Percentiles rank a stretch among this genome's conserved stretches.
Conservation (phyloP, 1,139 yeast species). For the Pichia sp. region DNA sequence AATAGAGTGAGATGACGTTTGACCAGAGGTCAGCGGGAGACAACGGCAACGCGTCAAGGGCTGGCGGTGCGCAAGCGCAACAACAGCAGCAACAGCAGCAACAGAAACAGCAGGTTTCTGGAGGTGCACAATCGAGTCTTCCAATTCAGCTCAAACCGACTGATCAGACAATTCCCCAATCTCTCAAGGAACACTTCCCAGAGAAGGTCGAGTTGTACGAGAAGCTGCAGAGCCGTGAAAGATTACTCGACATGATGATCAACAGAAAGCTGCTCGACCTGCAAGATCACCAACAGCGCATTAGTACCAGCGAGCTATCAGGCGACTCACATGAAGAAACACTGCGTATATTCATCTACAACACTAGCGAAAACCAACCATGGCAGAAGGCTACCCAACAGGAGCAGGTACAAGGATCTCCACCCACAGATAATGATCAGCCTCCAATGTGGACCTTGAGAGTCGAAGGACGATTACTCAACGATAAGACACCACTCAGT, state of each 20-base stretch:
- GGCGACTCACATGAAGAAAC: slow-evolving; percentile 48
- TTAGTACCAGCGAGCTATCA: slow-evolving; percentile 28
- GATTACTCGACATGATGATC: slow-evolving; percentile 71
- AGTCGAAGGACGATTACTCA: slow-evolving; percentile 76
- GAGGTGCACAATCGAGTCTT: slow-evolving; percentile 19
- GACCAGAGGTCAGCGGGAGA: not conserved
- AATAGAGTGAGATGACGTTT: not conserved
- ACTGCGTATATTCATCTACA: slow-evolving; percentile 77
- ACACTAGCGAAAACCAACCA: slow-evolving; percentile 79
- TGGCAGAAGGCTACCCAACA: slow-evolving; percentile 56
- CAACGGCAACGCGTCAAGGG: not conserved
- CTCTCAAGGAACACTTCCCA: slow-evolving; percentile 61
- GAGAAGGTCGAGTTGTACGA: slow-evolving; percentile 64
- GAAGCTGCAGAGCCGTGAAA: slow-evolving; percentile 71
- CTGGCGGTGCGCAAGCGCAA: slow-evolving; percentile 1
- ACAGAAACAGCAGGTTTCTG: slow-evolving; percentile 16
- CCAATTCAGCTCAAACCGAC: slow-evolving; percentile 53
- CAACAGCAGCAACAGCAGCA: slow-evolving; percentile 9
- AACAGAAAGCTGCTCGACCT: slow-evolving; percentile 81
- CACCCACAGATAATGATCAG: slow-evolving; percentile 17
- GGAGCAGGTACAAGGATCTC: not conserved
- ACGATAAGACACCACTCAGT: slow-evolving; percentile 33
- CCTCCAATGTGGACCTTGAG: slow-evolving; percentile 75
- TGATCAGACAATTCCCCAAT: slow-evolving; percentile 61
- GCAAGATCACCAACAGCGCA: slow-evolving; percentile 51